These are phyloP conservation scores for Verticillium zaregamsianum DNA, from an alignment of 2,329 filamentous ascomycete genomes.

Conservation along the genomic window DNA sequence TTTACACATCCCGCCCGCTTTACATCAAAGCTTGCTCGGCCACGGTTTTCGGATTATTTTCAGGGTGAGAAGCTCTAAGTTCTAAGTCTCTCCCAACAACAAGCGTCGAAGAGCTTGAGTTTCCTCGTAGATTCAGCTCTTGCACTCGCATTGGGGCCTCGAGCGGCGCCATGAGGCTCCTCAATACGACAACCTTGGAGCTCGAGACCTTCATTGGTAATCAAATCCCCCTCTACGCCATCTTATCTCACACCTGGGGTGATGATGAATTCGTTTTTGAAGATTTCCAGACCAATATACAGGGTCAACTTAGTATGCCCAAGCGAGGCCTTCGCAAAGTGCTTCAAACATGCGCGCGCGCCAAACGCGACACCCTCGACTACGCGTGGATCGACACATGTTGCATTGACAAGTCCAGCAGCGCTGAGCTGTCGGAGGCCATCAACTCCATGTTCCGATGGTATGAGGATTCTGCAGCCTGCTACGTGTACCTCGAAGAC, in stretches of 20 bases:
- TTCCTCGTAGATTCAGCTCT: no score
- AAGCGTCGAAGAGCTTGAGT: no score
- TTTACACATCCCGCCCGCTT: no score
- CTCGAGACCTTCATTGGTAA: neutral
- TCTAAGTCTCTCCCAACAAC: no score
- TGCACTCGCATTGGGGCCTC: no score
- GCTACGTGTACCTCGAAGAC: constrained; percentile 6
- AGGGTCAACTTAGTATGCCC: neutral
- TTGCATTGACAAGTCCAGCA: constrained; percentile 6
- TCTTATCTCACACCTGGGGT: constrained; percentile 30
- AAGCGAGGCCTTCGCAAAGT: constrained; percentile 12
- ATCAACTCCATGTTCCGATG: constrained; percentile 5
- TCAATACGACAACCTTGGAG: neutral
- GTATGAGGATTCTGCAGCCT: constrained; percentile 3
- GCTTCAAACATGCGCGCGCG: constrained; percentile 1
- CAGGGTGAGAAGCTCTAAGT: no score
- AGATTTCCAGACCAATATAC: constrained; percentile 7
- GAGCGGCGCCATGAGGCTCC: constrained; percentile 27
- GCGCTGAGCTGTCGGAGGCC: constrained; percentile 1
- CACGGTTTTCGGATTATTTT: no score
- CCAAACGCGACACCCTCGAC: neutral
- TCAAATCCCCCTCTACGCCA: constrained; percentile 19
- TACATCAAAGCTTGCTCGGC: no score
- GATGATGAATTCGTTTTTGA: constrained; percentile 22
- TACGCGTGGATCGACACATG: constrained; percentile 9